Evolutionary conservation across 1,284 basidiomycete species (phyloP).

Genomic region (Cutaneotrichosporon dermatis): DNA sequence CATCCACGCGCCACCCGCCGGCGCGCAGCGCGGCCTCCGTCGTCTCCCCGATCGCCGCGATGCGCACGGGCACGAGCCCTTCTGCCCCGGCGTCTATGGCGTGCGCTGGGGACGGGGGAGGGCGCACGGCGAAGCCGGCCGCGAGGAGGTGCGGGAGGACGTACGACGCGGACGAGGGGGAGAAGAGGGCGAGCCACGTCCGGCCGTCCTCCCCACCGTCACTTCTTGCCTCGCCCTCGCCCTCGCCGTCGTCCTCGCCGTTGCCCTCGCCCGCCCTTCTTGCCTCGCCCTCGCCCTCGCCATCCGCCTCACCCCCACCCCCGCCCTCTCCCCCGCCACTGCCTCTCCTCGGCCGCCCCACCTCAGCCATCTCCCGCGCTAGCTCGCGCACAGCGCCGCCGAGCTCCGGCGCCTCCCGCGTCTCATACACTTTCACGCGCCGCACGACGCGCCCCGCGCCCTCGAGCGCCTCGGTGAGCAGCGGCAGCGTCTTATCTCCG

Average conservation of each 20-base stretch:
- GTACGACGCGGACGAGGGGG: slow-evolving; percentile 36
- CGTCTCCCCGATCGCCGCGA: slow-evolving; percentile 43
- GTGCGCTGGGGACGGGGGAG: too few species aligned
- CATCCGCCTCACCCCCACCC: too few species aligned
- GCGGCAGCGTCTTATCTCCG: slow-evolving; percentile 41
- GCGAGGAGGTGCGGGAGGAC: slow-evolving; percentile 24
- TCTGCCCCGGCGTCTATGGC: neutral
- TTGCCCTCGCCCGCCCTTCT: too few species aligned
- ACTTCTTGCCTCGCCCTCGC: too few species aligned
- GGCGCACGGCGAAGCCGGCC: neutral
- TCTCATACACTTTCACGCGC: slow-evolving; percentile 28
- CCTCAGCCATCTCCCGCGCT: slow-evolving; percentile 31
- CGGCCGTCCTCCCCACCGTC: slow-evolving; percentile 60
- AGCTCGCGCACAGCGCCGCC: slow-evolving; percentile 59
- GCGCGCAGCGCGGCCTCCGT: slow-evolving; percentile 27
- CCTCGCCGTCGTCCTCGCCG: too few species aligned
- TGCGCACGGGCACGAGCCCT: slow-evolving; percentile 8
- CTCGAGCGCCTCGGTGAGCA: slow-evolving; percentile 24
- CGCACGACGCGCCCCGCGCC: slow-evolving; percentile 17
- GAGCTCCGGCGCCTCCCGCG: slow-evolving; percentile 16
- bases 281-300: too few species aligned
- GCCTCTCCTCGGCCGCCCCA: too few species aligned
- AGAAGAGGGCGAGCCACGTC: slow-evolving; percentile 52
- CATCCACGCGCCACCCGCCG: slow-evolving; percentile 26
- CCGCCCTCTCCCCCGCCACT: too few species aligned